These are phyloP conservation scores for Tolypocladium inflatum DNA, from an alignment of 2,329 filamentous ascomycete species.

Conservation along the genomic window DNA sequence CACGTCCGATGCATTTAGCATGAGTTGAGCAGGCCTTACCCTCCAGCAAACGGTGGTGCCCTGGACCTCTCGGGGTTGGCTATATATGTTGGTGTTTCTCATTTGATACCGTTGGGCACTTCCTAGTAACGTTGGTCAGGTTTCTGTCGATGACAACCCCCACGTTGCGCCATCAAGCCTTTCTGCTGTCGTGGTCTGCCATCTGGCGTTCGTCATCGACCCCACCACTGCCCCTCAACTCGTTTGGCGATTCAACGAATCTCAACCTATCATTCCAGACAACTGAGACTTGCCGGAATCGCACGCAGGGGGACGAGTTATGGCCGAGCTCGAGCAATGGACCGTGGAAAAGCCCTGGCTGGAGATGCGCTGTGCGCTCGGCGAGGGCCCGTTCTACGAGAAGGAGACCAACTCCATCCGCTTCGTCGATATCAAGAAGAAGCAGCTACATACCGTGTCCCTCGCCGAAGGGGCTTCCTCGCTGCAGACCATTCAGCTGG, in stretches of 20 bases:
- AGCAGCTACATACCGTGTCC: slow-evolving; percentile 63
- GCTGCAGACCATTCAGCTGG: slow-evolving; percentile 49
- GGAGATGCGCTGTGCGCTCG: slow-evolving; percentile 52
- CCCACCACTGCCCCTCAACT: not conserved
- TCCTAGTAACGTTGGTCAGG: not conserved
- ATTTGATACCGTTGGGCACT: not conserved
- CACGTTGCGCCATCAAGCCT: not conserved
- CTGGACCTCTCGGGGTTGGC: not conserved
- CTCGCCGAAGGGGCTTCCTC: slow-evolving; percentile 53
- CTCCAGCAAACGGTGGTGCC: not conserved
- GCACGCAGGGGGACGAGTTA: not conserved
- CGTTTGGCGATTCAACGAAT: not conserved
- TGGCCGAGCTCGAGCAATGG: slow-evolving; percentile 31
- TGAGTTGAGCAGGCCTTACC: not conserved
- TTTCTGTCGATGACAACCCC: not conserved
- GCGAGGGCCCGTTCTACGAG: slow-evolving; percentile 70
- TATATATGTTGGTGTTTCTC: too few species aligned
- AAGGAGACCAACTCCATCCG: slow-evolving; percentile 54
- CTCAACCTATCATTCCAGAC: not conserved
- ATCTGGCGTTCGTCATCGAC: not conserved
- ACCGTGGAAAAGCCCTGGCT: slow-evolving; percentile 46
- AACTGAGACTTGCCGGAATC: not conserved
- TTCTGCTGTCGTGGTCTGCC: not conserved
- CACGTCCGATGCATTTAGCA: not conserved
- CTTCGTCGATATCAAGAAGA: slow-evolving; percentile 75